A percentile compares a stretch with the other conserved stretches of the same genome.
Conservation (phyloP, 2,329 filamentous ascomycete species). For the Leptoxyphium fumago region DNA sequence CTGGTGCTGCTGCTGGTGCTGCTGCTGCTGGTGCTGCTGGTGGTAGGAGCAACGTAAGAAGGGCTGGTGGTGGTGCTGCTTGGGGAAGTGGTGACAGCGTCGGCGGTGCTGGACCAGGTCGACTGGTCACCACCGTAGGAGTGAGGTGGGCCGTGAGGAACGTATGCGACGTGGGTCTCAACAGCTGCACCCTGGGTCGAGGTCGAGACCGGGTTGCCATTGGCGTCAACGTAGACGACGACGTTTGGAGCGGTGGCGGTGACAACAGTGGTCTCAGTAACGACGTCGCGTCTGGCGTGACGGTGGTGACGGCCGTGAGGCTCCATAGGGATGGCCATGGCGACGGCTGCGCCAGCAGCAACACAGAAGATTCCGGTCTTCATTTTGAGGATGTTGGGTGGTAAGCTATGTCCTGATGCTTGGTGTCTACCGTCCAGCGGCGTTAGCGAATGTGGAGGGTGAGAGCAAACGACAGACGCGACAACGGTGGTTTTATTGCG, state of each 20-base stretch:
- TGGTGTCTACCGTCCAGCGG: neutral
- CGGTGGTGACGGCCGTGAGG: neutral
- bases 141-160: neutral
- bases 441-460: neutral
- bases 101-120: neutral
- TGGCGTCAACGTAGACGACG: slow-evolving; percentile 45
- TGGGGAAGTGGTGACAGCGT: slow-evolving; percentile 6
- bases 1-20: neutral
- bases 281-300: neutral
- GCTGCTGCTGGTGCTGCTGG: slow-evolving; percentile 1
- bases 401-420: neutral
- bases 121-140: neutral
- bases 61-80: slow-evolving; percentile 4
- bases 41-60: slow-evolving; percentile 5
- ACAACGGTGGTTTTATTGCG: no score
- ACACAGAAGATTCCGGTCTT: neutral
- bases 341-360: neutral
- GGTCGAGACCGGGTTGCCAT: slow-evolving; percentile 35
- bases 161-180: neutral
- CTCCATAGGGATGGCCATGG: neutral
- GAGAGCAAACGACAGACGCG: neutral
- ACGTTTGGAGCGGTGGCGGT: slow-evolving; percentile 34
- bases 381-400: neutral
- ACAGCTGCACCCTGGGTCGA: slow-evolving; percentile 1
- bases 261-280: slow-evolving; percentile 10